Evolutionary conservation across 345 rosid genomes (phyloP), one percentile per base, ranked within the genome.

Genomic region (Boechera stricta): DNA sequence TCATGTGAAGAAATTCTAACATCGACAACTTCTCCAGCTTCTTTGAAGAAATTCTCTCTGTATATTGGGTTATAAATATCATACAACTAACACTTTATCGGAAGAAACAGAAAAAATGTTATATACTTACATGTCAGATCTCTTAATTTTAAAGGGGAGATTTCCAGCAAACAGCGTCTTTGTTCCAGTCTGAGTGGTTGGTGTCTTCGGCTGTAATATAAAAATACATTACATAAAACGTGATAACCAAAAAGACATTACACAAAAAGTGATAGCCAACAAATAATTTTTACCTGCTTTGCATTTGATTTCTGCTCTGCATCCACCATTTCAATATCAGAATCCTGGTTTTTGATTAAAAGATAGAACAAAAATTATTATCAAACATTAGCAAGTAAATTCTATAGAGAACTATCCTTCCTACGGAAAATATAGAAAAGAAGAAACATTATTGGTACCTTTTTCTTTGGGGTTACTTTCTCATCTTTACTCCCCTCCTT

Each of bases 41-140:
- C 87, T 78, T 88, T 80, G 75, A 92, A 92, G 87, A 94, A 92
- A 49, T 77, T 31, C 74, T 75, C 89, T 66, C 97, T 91, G 94
- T 58, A 83, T 89, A 90, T 55, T 64, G 31, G 33, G 47, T 47
- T 39, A 24, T 59, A 42, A 4, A 65, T 64, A 66, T 56, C 44
- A 79, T 7, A 45, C 55, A 45, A 28, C 67, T 10, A 56, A 35
- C 36, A 33, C 3, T 68, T 12, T 55, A 29, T 21, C 4, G 0
- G 1, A 33, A 51, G 12, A 60, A 49, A 39, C n/a, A 28, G 6
- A 63, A 59, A 9, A 29, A 26, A 12, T n/a, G 13, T 68, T 62
- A 5, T 52, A 35, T 44, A 72, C 90, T 64, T 89, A 92, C 98
- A 95, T 59, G 73, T 90, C 91, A 62, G 78, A 62, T 73, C 44